A percentile compares a stretch with the other conserved stretches of the same genome.
Evolutionary conservation across 805 yeast species (phyloP).

Genomic region (Clavispora fructus): DNA sequence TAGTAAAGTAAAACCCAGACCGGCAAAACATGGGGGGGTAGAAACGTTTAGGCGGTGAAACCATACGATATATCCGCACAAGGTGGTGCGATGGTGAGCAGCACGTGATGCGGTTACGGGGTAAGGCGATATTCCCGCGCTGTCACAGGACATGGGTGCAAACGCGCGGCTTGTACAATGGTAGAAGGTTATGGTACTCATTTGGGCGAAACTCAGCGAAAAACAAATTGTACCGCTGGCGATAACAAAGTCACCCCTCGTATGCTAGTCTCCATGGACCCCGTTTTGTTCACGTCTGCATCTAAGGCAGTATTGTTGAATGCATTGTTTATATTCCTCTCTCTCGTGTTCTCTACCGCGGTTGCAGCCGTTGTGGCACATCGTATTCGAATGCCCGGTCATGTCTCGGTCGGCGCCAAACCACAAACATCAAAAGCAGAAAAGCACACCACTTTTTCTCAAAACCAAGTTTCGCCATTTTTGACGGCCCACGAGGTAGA

Average conservation of each 20-base stretch:
- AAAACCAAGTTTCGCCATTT: background rate
- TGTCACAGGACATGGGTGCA: background rate
- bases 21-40: constrained; percentile 33
- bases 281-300: background rate
- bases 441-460: background rate
- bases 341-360: background rate
- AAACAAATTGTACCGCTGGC: background rate
- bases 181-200: too few relatives aligned
- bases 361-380: background rate
- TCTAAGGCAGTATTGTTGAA: background rate
- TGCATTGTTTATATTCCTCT: background rate
- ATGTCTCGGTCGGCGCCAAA: too few relatives aligned
- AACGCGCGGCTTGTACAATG: background rate
- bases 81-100: background rate
- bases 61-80: background rate
- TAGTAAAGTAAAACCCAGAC: constrained; percentile 55
- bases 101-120: background rate
- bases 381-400: background rate
- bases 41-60: background rate
- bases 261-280: background rate
- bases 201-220: too few relatives aligned
- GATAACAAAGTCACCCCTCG: background rate
- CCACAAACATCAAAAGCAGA: too few relatives aligned
- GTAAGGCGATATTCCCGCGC: background rate
- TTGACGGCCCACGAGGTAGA: background rate